Percentiles rank a stretch among this genome's conserved stretches.
These are phyloP conservation scores for Neurospora sp. DNA, from an alignment of 495 filamentous ascomycete genomes.

Conservation along the genomic window DNA sequence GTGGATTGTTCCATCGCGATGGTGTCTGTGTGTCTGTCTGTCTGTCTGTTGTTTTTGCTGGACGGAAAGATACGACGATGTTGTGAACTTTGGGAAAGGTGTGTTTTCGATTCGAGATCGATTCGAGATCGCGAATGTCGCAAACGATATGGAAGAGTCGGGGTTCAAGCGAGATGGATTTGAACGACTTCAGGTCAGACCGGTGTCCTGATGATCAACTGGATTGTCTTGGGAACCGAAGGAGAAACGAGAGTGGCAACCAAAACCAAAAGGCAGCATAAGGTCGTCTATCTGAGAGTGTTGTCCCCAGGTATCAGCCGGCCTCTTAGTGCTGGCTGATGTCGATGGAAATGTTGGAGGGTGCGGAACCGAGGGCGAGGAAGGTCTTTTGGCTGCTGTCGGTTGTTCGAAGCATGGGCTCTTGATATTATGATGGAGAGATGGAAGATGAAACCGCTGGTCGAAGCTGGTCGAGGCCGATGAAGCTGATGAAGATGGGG, in stretches of 20 bases:
- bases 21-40: neutral
- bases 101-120: neutral
- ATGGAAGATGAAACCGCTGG: neutral
- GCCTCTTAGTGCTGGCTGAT: neutral
- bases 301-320: neutral
- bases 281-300: neutral
- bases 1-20: neutral
- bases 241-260: neutral
- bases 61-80: neutral
- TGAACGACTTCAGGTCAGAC: neutral
- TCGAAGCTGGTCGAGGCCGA: neutral
- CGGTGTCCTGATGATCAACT: neutral
- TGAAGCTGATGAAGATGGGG: neutral
- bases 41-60: neutral
- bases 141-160: neutral
- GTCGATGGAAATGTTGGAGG: neutral
- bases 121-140: neutral
- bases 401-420: neutral
- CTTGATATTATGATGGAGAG: neutral
- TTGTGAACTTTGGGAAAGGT: neutral
- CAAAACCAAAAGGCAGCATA: neutral
- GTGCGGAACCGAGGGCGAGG: neutral
- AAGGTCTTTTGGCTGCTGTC: neutral
- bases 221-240: neutral
- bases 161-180: neutral